Percentiles rank a stretch among this genome's conserved stretches.
Evolutionary conservation across 1,284 basidiomycete species (phyloP).

Genomic region (Sphaerobolus stellatus): DNA sequence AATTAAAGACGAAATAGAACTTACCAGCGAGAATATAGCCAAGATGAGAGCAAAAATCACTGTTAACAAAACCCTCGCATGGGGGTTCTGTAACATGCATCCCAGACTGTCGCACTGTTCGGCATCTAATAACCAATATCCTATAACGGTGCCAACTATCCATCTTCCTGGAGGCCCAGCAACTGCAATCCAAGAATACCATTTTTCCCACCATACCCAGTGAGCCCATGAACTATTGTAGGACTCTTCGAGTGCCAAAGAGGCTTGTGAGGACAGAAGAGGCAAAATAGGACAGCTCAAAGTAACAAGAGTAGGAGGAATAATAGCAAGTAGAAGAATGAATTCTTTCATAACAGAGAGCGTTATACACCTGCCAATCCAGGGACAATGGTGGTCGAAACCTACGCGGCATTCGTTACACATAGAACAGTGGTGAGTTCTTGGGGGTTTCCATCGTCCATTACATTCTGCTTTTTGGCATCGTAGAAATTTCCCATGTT

Average conservation of each 20-base stretch:
- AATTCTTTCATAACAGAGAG: constrained; percentile 42
- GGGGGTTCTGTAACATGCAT: constrained; percentile 38
- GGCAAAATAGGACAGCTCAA: constrained; percentile 34
- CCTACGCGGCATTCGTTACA: constrained; percentile 50
- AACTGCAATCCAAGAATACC: constrained; percentile 49
- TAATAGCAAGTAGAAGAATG: constrained; percentile 36
- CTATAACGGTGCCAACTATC: constrained; percentile 42
- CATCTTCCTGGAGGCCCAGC: constrained; percentile 50
- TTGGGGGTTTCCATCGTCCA: constrained; percentile 50
- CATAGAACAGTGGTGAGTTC: constrained; percentile 50
- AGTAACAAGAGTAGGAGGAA: constrained; percentile 34
- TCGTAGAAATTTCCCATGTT: constrained; percentile 35
- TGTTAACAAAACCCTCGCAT: constrained; percentile 35
- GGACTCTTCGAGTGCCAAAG: constrained; percentile 36
- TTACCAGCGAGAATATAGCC: constrained; percentile 41
- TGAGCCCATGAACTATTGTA: constrained; percentile 34
- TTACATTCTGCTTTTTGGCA: constrained; percentile 42
- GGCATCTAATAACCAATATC: constrained; percentile 36
- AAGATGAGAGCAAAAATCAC: constrained; percentile 32
- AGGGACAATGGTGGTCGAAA: constrained; percentile 59
- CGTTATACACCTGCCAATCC: constrained; percentile 56
- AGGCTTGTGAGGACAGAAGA: constrained; percentile 33
- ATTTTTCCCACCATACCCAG: constrained; percentile 48
- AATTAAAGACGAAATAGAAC: not conserved
- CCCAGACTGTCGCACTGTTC: constrained; percentile 6